Percentiles rank a stretch among this genome's conserved stretches.
Conservation (phyloP, 805 yeast species). For the Spathaspora boniae region DNA sequence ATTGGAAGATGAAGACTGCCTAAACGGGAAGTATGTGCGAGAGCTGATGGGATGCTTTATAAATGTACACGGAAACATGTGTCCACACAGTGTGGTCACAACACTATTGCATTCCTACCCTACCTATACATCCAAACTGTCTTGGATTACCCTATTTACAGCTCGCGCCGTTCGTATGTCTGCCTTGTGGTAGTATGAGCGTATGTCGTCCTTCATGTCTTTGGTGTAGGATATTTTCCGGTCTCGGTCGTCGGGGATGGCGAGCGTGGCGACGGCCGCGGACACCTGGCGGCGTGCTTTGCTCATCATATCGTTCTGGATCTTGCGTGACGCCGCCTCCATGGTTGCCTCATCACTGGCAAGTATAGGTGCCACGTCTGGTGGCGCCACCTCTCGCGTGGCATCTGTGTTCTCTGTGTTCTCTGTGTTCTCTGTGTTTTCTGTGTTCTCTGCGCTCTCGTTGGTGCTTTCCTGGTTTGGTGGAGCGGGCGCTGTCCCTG, state of each 20-base stretch:
- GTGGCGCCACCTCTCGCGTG: not conserved
- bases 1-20: slow-evolving; percentile 35
- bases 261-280: slow-evolving; percentile 2
- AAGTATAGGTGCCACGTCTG: slow-evolving; percentile 1
- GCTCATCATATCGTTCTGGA: slow-evolving; percentile 18
- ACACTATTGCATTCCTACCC: too few species aligned
- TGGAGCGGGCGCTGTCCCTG: not conserved
- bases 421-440: too few species aligned
- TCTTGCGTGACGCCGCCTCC: slow-evolving; percentile 21
- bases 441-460: slow-evolving; percentile 9
- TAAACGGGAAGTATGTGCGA: slow-evolving; percentile 16
- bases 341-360: slow-evolving; percentile 20
- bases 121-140: slow-evolving; percentile 16
- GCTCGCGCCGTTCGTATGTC: slow-evolving; percentile 24
- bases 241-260: not conserved
- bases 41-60: not conserved
- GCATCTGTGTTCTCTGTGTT: too few species aligned
- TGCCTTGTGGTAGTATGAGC: slow-evolving; percentile 22
- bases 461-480: slow-evolving; percentile 1
- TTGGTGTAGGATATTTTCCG: slow-evolving; percentile 15
- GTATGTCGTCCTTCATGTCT: slow-evolving; percentile 31
- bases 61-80: not conserved
- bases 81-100: too few species aligned
- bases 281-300: slow-evolving; percentile 14
- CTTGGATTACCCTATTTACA: slow-evolving; percentile 23